A percentile compares a stretch with the other conserved stretches of the same genome.
phyloP scores from a whole-genome alignment of 345 rosid species.

The Linum trigynum region DNA sequence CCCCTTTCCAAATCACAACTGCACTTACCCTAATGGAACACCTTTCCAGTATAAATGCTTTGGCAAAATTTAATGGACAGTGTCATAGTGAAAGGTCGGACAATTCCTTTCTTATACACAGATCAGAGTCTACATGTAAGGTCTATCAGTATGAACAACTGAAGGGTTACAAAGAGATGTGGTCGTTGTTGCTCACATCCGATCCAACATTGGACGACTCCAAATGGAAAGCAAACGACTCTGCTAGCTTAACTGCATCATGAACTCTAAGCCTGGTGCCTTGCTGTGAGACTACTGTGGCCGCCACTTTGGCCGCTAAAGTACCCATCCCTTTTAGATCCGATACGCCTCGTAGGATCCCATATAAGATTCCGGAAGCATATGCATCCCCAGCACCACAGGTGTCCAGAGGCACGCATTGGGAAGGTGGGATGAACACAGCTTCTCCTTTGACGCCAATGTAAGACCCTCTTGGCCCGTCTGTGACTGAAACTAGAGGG shows the following conservation, averaged over 20 bases:
- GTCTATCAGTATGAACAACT: no score
- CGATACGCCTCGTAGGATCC: constrained; percentile 58
- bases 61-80: no score
- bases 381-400: constrained; percentile 97
- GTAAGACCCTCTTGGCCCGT: constrained; percentile 81
- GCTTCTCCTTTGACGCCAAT: constrained; percentile 96
- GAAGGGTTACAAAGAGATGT: constrained; percentile 19
- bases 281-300: constrained; percentile 84
- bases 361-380: constrained; percentile 81
- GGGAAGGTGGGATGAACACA: constrained; percentile 72
- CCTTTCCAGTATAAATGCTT: no score
- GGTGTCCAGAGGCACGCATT: constrained; percentile 70
- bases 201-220: constrained; percentile 31
- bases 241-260: constrained; percentile 56
- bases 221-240: constrained; percentile 44
- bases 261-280: constrained; percentile 81
- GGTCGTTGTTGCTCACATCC: constrained; percentile 62
- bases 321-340: constrained; percentile 78
- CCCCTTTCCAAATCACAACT: no score
- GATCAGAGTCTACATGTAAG: no score
- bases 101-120: no score
- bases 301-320: constrained; percentile 77
- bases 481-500: constrained; percentile 79
- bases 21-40: no score
- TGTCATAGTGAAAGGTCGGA: no score